Percentiles rank a stretch among this genome's conserved stretches.
These are phyloP conservation scores for Phoenix roebelenii DNA, from an alignment of 176 grass and related monocot genomes.

Conservation along the genomic window DNA sequence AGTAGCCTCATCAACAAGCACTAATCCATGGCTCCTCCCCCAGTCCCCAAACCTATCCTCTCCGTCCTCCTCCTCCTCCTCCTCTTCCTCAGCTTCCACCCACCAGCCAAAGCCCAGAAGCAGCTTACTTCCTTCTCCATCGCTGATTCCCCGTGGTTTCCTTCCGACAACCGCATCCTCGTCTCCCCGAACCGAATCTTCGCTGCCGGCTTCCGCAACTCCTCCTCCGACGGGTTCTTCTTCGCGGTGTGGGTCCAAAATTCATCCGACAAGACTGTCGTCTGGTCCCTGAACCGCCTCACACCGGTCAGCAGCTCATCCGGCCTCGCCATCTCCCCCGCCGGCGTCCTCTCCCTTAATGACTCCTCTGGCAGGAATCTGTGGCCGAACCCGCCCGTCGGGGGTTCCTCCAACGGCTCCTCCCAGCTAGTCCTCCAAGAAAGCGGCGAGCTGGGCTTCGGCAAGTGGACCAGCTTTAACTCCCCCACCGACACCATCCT, in stretches of 20 bases:
- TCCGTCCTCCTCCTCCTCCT: constrained; percentile 5
- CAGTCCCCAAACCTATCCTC: background rate
- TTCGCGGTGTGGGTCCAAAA: constrained; percentile 60
- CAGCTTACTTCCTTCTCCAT: constrained; percentile 16
- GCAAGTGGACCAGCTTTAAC: constrained; percentile 32
- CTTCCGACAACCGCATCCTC: constrained; percentile 28
- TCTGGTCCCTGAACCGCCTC: constrained; percentile 22
- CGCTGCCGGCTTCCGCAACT: constrained; percentile 45
- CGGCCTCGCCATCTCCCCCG: constrained; percentile 9
- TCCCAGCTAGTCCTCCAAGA: constrained; percentile 12
- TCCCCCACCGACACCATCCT: constrained; percentile 49
- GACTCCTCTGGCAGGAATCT: constrained; percentile 8
- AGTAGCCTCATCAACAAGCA: no score
- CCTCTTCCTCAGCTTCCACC: constrained; percentile 14
- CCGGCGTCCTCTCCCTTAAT: constrained; percentile 31
- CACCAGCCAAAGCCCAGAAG: constrained; percentile 1
- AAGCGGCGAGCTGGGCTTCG: constrained; percentile 24
- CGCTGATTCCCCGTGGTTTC: constrained; percentile 32
- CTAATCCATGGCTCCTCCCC: no score
- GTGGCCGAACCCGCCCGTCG: background rate
- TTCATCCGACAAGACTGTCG: background rate
- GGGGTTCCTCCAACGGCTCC: background rate
- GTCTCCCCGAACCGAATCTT: constrained; percentile 24
- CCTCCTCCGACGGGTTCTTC: background rate
- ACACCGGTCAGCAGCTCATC: background rate